Base-by-base conservation (phyloP, 148 eudicot genomes). In the Spergularia bocconei region DNA sequence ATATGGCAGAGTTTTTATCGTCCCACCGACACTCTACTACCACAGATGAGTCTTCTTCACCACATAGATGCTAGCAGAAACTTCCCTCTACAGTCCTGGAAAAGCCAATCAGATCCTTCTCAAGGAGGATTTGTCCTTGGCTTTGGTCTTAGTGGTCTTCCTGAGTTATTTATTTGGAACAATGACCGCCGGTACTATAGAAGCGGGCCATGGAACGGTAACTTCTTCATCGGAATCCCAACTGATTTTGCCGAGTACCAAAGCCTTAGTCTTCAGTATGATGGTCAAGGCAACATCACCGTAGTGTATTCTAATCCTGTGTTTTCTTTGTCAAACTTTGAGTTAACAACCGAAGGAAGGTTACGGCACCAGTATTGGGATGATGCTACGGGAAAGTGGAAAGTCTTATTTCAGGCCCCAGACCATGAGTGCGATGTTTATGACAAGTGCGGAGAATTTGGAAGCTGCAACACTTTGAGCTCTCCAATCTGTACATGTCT, bases 401-500 rank as follows among this genome's bases (percentile, higher is more conserved):
- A 71, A 1, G n/a, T 6, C 10, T 0, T 23, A 6, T 80, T 68
- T 60, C 19, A 69, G 33, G 25, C 65, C 21, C 83, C 79, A 0
- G 17, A 48, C 1, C 21, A 15, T 25, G 65, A 61, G 39, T 87
- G 92, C 77, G 88, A 81, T 12, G 1, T 58, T 11, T 86, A 75
- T 57, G 79, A 75, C 2, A 80, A 21, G 63, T 86, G 92, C 72
- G 92, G 90, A 4, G 65, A 61, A 3, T 81, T 66, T 62, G 85
- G 82, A 21, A 58, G 29, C 36, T 88, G 90, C 58, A 78, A 62
- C 50, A 0, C 44, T 2, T n/a, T 13, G 48, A 59, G 25, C 29
- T 53, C 72, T 17, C 82, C 81, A 0, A 72, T 79, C 3, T 89
- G 92, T 61, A 33, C n/a, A 15, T 87, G 90, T 66, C 60, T 89